Evolutionary conservation across 2,329 filamentous ascomycete species (phyloP).

Genomic region (Verticillium klebahnii): DNA sequence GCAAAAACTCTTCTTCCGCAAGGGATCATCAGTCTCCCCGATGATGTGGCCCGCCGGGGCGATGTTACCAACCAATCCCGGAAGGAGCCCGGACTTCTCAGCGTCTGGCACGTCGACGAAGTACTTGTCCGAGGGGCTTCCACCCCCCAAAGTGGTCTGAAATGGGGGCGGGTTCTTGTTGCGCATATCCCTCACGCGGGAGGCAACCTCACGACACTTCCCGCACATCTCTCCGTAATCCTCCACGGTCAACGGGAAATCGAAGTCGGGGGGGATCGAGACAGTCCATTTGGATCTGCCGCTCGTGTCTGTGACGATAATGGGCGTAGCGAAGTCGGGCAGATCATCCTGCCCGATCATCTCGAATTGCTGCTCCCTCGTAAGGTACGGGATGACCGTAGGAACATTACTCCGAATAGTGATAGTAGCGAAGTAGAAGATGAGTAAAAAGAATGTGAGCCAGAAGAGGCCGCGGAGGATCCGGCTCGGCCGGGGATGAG

Average conservation of each 20-base stretch:
- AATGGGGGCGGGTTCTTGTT: constrained; percentile 31
- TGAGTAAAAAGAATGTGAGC: constrained; percentile 41
- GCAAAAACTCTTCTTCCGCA: constrained; percentile 55
- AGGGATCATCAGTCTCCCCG: constrained; percentile 38
- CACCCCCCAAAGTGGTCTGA: constrained; percentile 42
- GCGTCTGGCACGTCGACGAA: constrained; percentile 75
- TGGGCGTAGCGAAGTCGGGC: constrained; percentile 68
- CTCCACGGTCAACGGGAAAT: constrained; percentile 61
- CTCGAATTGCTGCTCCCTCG: constrained; percentile 47
- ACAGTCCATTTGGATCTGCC: constrained; percentile 74
- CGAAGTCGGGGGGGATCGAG: constrained; percentile 62
- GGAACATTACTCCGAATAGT: constrained; percentile 24
- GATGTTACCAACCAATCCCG: constrained; percentile 17
- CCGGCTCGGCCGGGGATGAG: constrained; percentile 52
- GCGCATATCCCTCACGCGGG: constrained; percentile 48
- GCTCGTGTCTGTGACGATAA: constrained; percentile 61
- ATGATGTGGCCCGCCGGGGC: constrained; percentile 17
- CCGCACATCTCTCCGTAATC: constrained; percentile 68
- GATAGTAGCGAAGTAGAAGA: constrained; percentile 44
- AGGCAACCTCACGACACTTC: constrained; percentile 61
- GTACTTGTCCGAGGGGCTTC: constrained; percentile 60
- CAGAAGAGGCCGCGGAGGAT: constrained; percentile 53
- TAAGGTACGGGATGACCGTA: constrained; percentile 29
- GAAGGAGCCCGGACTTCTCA: constrained; percentile 58
- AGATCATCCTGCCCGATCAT: constrained; percentile 62